These are phyloP conservation scores for Brassica nigra DNA, from an alignment of 345 rosid species.

Conservation along the genomic window DNA sequence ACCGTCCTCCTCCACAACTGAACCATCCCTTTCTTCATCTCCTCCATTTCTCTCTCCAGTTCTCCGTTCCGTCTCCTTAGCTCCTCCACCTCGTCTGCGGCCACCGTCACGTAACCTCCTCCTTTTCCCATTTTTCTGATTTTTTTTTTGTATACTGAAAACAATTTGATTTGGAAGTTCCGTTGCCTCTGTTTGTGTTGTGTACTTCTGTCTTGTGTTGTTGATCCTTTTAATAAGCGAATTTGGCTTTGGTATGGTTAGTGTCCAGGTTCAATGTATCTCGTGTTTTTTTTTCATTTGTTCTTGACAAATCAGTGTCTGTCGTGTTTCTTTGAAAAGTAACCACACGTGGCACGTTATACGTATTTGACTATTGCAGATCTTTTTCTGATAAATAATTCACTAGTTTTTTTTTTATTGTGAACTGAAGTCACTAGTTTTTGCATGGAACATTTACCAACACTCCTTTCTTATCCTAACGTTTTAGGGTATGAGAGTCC, in stretches of 20 bases:
- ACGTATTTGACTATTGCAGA: neutral
- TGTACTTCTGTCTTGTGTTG: neutral
- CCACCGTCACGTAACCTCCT: constrained; percentile 21
- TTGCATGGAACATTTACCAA: too few relatives aligned
- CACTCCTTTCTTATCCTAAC: too few relatives aligned
- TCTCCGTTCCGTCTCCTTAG: constrained; percentile 60
- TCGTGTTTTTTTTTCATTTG: neutral
- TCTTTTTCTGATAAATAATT: neutral
- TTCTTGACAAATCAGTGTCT: neutral
- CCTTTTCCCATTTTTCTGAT: neutral
- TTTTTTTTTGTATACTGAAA: neutral
- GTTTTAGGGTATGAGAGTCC: neutral
- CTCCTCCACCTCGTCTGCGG: constrained; percentile 27
- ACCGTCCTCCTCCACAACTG: constrained; percentile 52
- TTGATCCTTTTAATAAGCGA: constrained; percentile 31
- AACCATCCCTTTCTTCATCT: constrained; percentile 32
- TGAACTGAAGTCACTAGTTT: too few relatives aligned
- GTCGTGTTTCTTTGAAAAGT: neutral
- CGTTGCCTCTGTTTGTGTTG: neutral
- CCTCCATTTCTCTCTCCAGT: constrained; percentile 47
- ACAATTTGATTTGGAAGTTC: neutral
- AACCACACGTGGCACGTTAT: constrained; percentile 7
- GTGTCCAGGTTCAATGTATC: constrained; percentile 82
- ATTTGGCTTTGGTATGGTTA: neutral
- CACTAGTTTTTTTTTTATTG: neutral